Base-by-base conservation (phyloP, 352 stramenopile genomes). In the Pythium vanterpoolii region DNA sequence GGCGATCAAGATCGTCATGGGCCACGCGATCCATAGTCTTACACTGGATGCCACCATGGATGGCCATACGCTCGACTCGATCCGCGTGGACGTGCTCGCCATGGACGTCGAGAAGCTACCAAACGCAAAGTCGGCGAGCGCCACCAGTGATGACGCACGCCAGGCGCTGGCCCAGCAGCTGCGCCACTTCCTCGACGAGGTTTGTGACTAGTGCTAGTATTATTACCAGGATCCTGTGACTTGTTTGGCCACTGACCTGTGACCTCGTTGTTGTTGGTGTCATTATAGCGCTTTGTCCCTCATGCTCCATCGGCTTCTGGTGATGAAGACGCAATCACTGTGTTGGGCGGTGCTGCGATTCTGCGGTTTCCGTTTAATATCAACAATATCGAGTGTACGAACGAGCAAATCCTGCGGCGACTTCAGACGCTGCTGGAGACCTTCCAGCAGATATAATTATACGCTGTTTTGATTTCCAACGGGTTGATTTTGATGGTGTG, bases 301-400 rank as follows among this genome's bases (percentile, higher is more conserved):
- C 58, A 59, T n/a, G 31, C 55, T 21, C 9, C 43, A 5, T 33
- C 10, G 10, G 33, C 33, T 38, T 38, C 33, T 14, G 33, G 33
- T 1, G 33, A 38, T 1, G 16, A 14, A 38, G n/a, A n/a, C n/a
- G 33, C 3, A 14, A 38, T 38, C 2, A 1, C 33, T 18, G 59
- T 88, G 39, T 84, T 88, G 31, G 74, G 74, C 14, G 76, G 78
- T 9, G 74, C 67, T 1, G 76, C 78, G n/a, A 73, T 60, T 16
- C n/a, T 86, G 56, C 46, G 38, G 9, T 45, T 67, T n/a, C 77
- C 76, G 33, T 87, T 79, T 45, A 30, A 42, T 2, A 9, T 56
- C 19, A 46, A 68, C 14, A 24, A 26, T 5, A 39, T 72, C 33
- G 60, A 47, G 33, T 79, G 78, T 54, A 52, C 40, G 9, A 85